phyloP scores from a whole-genome alignment of 164 flowering plant genomes.

The Macadamia integrifolia region DNA sequence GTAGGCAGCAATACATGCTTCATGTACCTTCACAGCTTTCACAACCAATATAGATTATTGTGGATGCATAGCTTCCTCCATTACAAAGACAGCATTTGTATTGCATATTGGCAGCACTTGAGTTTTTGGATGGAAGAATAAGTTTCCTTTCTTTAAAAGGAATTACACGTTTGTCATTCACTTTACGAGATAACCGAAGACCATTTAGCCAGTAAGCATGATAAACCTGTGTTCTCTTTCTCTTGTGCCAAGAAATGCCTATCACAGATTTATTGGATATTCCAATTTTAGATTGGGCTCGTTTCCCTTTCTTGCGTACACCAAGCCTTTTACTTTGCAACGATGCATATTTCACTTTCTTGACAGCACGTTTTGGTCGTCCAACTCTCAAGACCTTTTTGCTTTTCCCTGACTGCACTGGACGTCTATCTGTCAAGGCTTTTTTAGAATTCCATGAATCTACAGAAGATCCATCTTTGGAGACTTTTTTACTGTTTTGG shows the following conservation, averaged over 20 bases:
- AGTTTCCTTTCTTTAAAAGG: constrained; percentile 45
- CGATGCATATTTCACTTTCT: constrained; percentile 35
- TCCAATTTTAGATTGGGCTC: constrained; percentile 25
- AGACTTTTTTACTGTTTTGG: constrained; percentile 17
- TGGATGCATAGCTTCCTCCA: constrained; percentile 32
- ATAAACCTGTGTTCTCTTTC: constrained; percentile 41
- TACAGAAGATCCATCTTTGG: constrained; percentile 5
- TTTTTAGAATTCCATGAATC: constrained; percentile 11
- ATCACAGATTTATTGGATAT: constrained; percentile 23
- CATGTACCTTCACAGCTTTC: constrained; percentile 71
- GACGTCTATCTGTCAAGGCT: background rate
- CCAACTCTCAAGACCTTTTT: constrained; percentile 22
- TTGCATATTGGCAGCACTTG: constrained; percentile 13
- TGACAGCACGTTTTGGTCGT: constrained; percentile 49
- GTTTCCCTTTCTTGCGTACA: constrained; percentile 31
- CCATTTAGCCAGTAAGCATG: constrained; percentile 85
- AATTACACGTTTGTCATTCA: constrained; percentile 53
- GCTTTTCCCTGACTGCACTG: constrained; percentile 7
- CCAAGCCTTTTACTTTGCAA: constrained; percentile 30
- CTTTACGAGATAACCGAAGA: constrained; percentile 51
- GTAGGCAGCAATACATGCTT: background rate
- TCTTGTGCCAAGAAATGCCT: constrained; percentile 32
- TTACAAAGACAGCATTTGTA: constrained; percentile 68
- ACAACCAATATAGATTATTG: constrained; percentile 49
- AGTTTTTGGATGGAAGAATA: constrained; percentile 26